phyloP scores from a whole-genome alignment of 2,329 filamentous ascomycete genomes.

The Aspergillus aculeatinus region DNA sequence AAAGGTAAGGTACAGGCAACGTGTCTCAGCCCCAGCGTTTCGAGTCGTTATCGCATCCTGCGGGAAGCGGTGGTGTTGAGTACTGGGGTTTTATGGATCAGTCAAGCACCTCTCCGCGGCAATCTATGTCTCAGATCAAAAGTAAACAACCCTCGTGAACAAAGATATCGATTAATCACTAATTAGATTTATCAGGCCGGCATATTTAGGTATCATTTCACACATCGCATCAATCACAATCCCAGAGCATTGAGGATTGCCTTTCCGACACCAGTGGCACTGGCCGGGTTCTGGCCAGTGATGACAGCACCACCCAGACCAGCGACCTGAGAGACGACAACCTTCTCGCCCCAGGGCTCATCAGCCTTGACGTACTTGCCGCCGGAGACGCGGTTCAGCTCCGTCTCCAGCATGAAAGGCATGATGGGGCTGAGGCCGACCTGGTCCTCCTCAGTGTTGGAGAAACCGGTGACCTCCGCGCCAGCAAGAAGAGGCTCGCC shows the following conservation, averaged over 20 bases:
- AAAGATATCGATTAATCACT: background rate
- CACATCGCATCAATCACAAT: conserved; percentile 5
- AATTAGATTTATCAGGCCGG: background rate
- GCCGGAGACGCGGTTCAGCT: conserved; percentile 40
- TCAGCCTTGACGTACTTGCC: conserved; percentile 46
- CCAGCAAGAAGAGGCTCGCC: conserved; percentile 43
- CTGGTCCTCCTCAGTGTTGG: conserved; percentile 48
- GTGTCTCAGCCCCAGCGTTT: no score
- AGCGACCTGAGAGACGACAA: conserved; percentile 36
- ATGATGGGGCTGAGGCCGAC: conserved; percentile 38
- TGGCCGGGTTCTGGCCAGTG: conserved; percentile 50
- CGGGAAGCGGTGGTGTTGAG: no score
- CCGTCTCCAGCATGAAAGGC: conserved; percentile 48
- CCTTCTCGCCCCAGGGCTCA: conserved; percentile 46
- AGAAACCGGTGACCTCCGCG: conserved; percentile 48
- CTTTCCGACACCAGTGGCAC: conserved; percentile 45
- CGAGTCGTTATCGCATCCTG: no score
- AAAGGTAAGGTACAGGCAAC: no score
- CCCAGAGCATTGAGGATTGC: conserved; percentile 40
- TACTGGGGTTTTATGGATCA: no score
- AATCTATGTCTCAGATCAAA: no score
- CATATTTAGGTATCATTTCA: background rate
- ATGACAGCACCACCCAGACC: conserved; percentile 38
- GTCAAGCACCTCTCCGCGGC: no score
- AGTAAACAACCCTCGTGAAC: no score